Base-by-base conservation (phyloP, 2,329 filamentous ascomycete genomes). In the Fusarium verticillioides region DNA sequence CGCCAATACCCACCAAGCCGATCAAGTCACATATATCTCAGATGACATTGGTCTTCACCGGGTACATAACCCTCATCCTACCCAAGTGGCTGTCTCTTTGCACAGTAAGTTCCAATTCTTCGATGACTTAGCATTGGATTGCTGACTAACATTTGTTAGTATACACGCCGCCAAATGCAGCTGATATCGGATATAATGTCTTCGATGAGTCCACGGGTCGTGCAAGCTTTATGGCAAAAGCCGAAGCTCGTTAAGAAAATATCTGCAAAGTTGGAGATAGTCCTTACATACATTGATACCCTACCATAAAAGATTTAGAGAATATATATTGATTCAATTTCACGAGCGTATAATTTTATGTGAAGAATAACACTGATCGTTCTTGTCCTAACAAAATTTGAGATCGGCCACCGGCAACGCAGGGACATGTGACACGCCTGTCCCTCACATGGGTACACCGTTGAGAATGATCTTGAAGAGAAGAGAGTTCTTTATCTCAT, bases 1-100 rank as follows among this genome's bases (percentile, higher is more conserved):
- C 5, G 44, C 57, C 4, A 66, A 42, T 1, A 66, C 61, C 0
- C 39, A 66, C 7, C 61, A 66, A 11, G 50, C 34, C 10, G 64
- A 66, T 5, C 61, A 66, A 46, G 64, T 66, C 10, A 66, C 64
- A 4, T 66, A 66, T 15, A 66, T 66, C 32, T 66, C 64, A 4
- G 64, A 66, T 21, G 58, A 19, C 6, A 66, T 66, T 34, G 64
- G 64, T 5, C 23, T 66, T 7, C 64, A 66, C 30, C 64, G 64
- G 1, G 64, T 66, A 8, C 61, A 66, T 19, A 66, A 66, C 23
- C 64, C 61, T 12, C 64, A 66, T 7, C 64, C 64, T 16, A 66
- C 61, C 12, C 53, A 66, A 8, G 64, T 66, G 28, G 64, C 64
- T 9, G 52, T 66, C 9, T 66, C 64, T 9, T 12, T 66, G 6